phyloP scores from a whole-genome alignment of 345 rosid genomes.

The Iberis pinnata region DNA sequence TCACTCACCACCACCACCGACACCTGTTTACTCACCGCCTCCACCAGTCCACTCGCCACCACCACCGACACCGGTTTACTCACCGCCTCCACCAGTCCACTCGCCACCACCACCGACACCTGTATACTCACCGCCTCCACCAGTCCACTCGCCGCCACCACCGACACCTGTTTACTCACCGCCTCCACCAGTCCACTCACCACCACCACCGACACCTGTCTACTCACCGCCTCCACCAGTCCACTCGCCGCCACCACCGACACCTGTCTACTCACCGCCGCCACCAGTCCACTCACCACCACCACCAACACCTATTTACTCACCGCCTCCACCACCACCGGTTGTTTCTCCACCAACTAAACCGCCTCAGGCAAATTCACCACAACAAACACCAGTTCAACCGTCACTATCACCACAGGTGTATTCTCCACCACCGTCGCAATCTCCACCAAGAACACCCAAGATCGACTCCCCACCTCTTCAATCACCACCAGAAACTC shows the following conservation, averaged over 20 bases:
- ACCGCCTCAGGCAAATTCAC: constrained; percentile 23
- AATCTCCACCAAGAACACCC: constrained; percentile 17
- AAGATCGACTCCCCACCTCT: constrained; percentile 18
- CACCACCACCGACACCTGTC: background rate
- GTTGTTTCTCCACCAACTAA: constrained; percentile 20
- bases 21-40: constrained; percentile 20
- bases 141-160: constrained; percentile 16
- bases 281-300: constrained; percentile 22
- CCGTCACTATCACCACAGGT: constrained; percentile 15
- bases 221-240: background rate
- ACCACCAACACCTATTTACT: constrained; percentile 25
- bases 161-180: constrained; percentile 24
- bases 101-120: constrained; percentile 19
- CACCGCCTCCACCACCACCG: constrained; percentile 33
- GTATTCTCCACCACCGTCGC: constrained; percentile 22
- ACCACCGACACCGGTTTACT: constrained; percentile 1
- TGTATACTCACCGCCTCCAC: background rate
- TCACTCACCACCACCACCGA: constrained; percentile 20
- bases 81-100: constrained; percentile 25
- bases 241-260: constrained; percentile 20
- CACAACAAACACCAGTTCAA: constrained; percentile 19
- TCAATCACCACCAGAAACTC: constrained; percentile 8
- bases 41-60: constrained; percentile 25
- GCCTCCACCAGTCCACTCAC: background rate
- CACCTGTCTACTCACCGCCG: constrained; percentile 16